Evolutionary conservation across 2,329 filamentous ascomycete species (phyloP), one percentile per base, ranked within the genome.

Genomic region (Malbranchea cinnamomea): DNA sequence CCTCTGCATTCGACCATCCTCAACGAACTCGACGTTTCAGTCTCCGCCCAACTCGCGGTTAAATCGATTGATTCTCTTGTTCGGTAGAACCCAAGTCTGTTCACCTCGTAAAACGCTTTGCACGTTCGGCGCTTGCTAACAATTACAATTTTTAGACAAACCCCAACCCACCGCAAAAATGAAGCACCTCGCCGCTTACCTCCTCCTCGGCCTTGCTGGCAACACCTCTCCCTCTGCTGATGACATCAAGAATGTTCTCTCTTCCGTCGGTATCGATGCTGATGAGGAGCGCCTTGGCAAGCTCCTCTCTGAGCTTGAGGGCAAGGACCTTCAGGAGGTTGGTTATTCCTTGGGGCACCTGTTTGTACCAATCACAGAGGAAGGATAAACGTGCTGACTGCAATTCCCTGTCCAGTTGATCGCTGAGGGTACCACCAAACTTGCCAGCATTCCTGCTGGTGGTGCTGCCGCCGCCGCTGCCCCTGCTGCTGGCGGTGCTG

Each of bases 171-270:
- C n/a, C n/a, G n/a, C n/a, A n/a, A 92, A 77, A 83, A 95, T 98
- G 89, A 95, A 98, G 85, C 78, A 95, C 70, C 79, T 98, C 70
- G 89, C 89, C 61, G 87, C 89, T 61, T 95, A 92, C 76, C 84
- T 98, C 58, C 87, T 98, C 59, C 82, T 95, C 63, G 67, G 68
- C 68, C 79, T 95, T 50, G 87, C 73, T 61, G 89, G 89, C 67
- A 95, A 94, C 74, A 62, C 71, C 68, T 74, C 75, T 43, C 89
- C 89, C 51, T 84, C 80, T 44, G 82, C 80, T 52, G 62, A 63
- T 46, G 85, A 95, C 59, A 67, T 98, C 73, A 89, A 81, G 71
- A 59, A 56, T 41, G 84, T 98, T 53, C 82, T 98, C 59, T 74
- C 75, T 54, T 81, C 87, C 48, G 89, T 95, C 56, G 89, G 89